Base-by-base conservation (phyloP, 2,329 filamentous ascomycete genomes). In the Tolypocladium cylindrosporum region DNA sequence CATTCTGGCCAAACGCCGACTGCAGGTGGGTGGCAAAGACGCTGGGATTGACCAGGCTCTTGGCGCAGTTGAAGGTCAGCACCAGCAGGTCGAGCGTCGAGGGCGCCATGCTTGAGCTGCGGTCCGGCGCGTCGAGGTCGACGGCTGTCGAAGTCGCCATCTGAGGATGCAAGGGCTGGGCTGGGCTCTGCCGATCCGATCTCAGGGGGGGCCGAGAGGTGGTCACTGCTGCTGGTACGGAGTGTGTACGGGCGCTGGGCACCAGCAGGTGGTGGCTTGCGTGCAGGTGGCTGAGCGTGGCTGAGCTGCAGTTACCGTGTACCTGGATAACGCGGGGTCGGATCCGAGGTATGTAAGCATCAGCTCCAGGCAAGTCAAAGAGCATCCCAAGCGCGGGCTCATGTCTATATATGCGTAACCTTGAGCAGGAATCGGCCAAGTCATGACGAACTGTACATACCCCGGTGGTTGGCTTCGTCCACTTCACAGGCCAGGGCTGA, bases 51-150 rank as follows among this genome's bases (percentile, higher is more conserved):
- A 96, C 84, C 10, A 85, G 74, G 57, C 79, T 79, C 64, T 90
- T 89, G 39, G 82, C 93, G 67, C 90, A 95, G 70, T 97, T 97
- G 77, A 94, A 96, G 13, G 92, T 96, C 57, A 96, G 73, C 61
- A 96, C 81, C 66, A 96, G 87, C 58, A 91, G 74, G 66, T 87
- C 84, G 57, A 95, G 77, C 43, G 79, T 74, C 48, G 79, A 77
- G 55, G 71, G 66, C 57, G 73, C 67, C 75, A 71, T 71, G 60
- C 24, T 41, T n/a, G 24, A 2, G 21, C 34, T 27, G 24, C 34
- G 27, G 41, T 55, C 54, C 10, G 54, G 54, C 54, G n/a, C 54
- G 41, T 36, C 54, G 41, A 42, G 27, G 40, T 55, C 54, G 34
- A 45, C 41, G 41, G 54, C 41, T 40, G 51, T 55, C 40, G 58